A percentile compares a stretch with the other conserved stretches of the same genome.
Evolutionary conservation across 2,329 filamentous ascomycete species (phyloP).

Genomic region (Arthrobotrys conoides): DNA sequence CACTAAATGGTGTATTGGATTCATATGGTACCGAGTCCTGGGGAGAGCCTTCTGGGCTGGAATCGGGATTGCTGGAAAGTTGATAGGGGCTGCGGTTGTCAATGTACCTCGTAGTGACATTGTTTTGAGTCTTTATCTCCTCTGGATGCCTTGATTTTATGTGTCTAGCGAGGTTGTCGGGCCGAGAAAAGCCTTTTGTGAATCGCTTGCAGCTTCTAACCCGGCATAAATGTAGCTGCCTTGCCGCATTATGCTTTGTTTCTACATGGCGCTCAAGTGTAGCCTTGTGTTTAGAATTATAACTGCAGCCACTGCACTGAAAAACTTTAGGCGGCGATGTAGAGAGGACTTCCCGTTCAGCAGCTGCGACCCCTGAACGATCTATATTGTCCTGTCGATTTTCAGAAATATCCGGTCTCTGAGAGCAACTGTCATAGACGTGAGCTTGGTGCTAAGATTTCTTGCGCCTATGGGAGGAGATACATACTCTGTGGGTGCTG

Average conservation of each 20-base stretch:
- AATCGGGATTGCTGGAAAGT: not conserved
- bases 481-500: not conserved
- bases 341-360: not conserved
- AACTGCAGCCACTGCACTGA: not conserved
- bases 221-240: not conserved
- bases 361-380: too few species aligned
- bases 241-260: not conserved
- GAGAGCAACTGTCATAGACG: not conserved
- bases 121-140: too few species aligned
- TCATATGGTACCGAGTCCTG: not conserved
- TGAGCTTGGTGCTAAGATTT: not conserved
- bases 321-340: not conserved
- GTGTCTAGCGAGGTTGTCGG: not conserved
- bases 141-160: not conserved
- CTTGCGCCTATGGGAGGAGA: not conserved
- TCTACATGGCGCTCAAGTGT: not conserved
- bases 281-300: not conserved
- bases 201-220: not conserved
- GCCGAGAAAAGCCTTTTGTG: not conserved
- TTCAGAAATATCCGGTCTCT: not conserved
- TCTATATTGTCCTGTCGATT: too few species aligned
- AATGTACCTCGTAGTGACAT: too few species aligned
- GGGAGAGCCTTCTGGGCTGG: not conserved
- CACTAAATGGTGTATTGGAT: not conserved
- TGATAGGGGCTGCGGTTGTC: not conserved